Conservation (phyloP, 73 alveolate species). For the Blepharisma japonicum region DNA sequence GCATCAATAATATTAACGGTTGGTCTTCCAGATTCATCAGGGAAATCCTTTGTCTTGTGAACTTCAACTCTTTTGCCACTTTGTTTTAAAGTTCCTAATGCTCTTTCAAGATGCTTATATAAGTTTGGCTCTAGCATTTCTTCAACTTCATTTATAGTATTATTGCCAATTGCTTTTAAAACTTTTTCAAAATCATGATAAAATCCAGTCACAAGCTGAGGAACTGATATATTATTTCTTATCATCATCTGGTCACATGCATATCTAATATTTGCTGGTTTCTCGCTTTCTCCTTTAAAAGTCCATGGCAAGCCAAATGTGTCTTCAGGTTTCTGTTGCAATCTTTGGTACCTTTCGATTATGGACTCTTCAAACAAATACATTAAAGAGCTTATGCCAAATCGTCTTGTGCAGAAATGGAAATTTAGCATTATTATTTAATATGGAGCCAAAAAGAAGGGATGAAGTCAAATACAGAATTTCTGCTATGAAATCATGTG, state of each 20-base stretch:
- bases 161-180: neutral
- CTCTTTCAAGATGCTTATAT: neutral
- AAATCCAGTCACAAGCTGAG: neutral
- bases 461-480: too few species aligned
- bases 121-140: neutral
- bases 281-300: conserved; percentile 1
- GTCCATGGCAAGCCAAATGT: conserved; percentile 25
- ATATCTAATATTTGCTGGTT: conserved; percentile 22
- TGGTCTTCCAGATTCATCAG: conserved; percentile 11
- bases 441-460: too few species aligned
- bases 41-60: neutral
- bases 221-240: neutral
- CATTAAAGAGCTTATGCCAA: neutral
- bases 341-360: neutral
- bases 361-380: conserved; percentile 16
- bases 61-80: neutral
- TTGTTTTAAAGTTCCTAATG: conserved; percentile 12
- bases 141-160: neutral
- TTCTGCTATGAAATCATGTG: too few species aligned
- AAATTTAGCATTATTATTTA: too few species aligned
- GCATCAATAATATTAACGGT: conserved; percentile 10
- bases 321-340: neutral
- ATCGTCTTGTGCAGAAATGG: neutral
- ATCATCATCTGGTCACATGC: conserved; percentile 23
- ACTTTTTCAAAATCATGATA: neutral